These are phyloP conservation scores for Moringa oleifera DNA, from an alignment of 345 rosid genomes.

Conservation along the genomic window DNA sequence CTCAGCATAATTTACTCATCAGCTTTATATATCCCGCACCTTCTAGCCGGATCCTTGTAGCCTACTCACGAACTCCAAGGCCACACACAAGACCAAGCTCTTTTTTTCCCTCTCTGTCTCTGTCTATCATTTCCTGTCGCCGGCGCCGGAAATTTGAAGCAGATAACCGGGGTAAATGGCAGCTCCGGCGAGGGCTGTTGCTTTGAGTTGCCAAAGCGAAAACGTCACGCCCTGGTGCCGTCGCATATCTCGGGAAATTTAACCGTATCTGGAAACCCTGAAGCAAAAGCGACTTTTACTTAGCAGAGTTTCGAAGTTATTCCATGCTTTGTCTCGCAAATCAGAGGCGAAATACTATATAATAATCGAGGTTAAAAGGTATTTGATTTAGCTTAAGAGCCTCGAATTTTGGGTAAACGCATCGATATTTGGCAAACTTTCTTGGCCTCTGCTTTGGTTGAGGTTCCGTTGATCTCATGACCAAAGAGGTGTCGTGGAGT, in stretches of 20 bases:
- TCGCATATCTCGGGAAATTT: slow-evolving; percentile 46
- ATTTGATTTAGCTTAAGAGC: slow-evolving; percentile 17
- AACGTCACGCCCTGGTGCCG: slow-evolving; percentile 29
- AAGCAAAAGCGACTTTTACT: slow-evolving; percentile 34
- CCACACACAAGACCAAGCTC: not conserved
- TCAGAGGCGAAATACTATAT: slow-evolving; percentile 26
- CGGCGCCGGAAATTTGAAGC: too few species aligned
- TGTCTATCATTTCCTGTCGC: not conserved
- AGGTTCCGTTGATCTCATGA: slow-evolving; percentile 1
- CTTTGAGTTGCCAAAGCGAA: slow-evolving; percentile 11
- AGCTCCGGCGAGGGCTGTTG: slow-evolving; percentile 13
- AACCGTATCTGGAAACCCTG: slow-evolving; percentile 24
- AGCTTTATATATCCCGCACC: slow-evolving; percentile 13
- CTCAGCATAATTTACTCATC: slow-evolving; percentile 10
- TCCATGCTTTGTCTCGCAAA: slow-evolving; percentile 42
- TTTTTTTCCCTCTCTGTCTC: not conserved
- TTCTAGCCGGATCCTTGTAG: not conserved
- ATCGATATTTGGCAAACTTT: slow-evolving; percentile 11
- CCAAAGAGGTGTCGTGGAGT: too few species aligned
- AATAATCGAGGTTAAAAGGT: slow-evolving; percentile 15
- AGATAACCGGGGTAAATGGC: too few species aligned
- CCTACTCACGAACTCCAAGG: slow-evolving; percentile 2
- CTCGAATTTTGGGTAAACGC: slow-evolving; percentile 28
- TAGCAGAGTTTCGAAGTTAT: slow-evolving; percentile 61
- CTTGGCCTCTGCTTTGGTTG: slow-evolving; percentile 25